phyloP scores from a whole-genome alignment of 2,329 filamentous ascomycete genomes.

The Phaeosphaeria sp. region DNA sequence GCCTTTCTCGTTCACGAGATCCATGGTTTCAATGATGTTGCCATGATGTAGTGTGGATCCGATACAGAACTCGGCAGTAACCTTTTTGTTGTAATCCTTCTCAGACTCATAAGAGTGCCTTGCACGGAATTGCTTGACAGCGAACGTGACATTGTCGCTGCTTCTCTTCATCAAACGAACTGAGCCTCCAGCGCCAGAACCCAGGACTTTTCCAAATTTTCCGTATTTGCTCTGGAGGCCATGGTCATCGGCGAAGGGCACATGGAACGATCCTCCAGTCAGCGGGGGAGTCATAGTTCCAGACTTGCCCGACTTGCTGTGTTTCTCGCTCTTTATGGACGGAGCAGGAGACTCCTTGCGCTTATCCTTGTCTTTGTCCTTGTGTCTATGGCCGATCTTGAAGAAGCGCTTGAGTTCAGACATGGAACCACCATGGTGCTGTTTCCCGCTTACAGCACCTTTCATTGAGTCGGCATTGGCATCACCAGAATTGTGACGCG shows the following conservation, averaged over 20 bases:
- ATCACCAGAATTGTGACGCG: constrained; percentile 52
- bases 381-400: constrained; percentile 71
- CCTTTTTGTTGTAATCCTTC: constrained; percentile 96
- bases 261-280: constrained; percentile 43
- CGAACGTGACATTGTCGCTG: constrained; percentile 91
- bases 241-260: constrained; percentile 95
- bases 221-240: constrained; percentile 90
- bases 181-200: constrained; percentile 92
- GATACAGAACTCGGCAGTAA: constrained; percentile 98
- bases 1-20: constrained; percentile 92
- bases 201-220: constrained; percentile 91
- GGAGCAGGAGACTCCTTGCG: constrained; percentile 68
- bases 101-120: constrained; percentile 92
- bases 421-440: constrained; percentile 80
- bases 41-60: constrained; percentile 96
- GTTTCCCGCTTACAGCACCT: constrained; percentile 36
- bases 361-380: constrained; percentile 59
- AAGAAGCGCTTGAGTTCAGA: constrained; percentile 97
- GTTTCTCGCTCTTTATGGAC: constrained; percentile 60
- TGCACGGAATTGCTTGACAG: constrained; percentile 94
- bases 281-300: constrained; percentile 49
- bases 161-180: constrained; percentile 93
- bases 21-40: constrained; percentile 97
- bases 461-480: constrained; percentile 40
- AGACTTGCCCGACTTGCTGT: constrained; percentile 54